Percentiles rank a stretch among this genome's conserved stretches.
These are phyloP conservation scores for Monilinia fructigena DNA, from an alignment of 2,329 filamentous ascomycete species.

Conservation along the genomic window DNA sequence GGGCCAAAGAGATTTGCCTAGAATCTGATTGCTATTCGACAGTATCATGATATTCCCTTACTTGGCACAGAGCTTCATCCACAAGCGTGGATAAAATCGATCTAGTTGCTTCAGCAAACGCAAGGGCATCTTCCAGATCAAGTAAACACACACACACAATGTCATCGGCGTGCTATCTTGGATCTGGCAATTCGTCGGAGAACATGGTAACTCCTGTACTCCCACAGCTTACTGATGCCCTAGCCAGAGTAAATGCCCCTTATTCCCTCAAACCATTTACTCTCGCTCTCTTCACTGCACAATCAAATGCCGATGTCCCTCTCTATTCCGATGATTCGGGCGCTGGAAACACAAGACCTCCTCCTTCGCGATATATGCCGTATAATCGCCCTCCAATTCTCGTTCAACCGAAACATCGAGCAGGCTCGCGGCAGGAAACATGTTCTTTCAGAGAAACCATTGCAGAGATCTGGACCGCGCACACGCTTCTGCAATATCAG, in stretches of 20 bases:
- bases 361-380: slow-evolving; percentile 41
- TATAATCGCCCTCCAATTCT: slow-evolving; percentile 50
- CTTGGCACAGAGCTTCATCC: not conserved
- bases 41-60: not conserved
- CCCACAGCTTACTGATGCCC: slow-evolving; percentile 5
- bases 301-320: slow-evolving; percentile 44
- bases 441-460: slow-evolving; percentile 55
- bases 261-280: slow-evolving; percentile 52
- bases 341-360: slow-evolving; percentile 37
- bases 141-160: slow-evolving; percentile 28
- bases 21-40: not conserved
- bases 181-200: slow-evolving; percentile 60
- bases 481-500: slow-evolving; percentile 48
- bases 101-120: not conserved
- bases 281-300: slow-evolving; percentile 39
- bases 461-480: slow-evolving; percentile 49
- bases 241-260: no score
- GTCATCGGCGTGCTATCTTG: slow-evolving; percentile 59
- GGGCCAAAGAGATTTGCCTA: not conserved
- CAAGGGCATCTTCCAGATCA: not conserved
- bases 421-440: slow-evolving; percentile 53
- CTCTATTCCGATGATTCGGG: slow-evolving; percentile 40
- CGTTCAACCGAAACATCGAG: slow-evolving; percentile 49
- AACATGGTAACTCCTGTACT: slow-evolving; percentile 50
- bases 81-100: not conserved